These are phyloP conservation scores for Fonsecaea multimorphosa DNA, from an alignment of 2,329 filamentous ascomycete genomes.

Conservation along the genomic window DNA sequence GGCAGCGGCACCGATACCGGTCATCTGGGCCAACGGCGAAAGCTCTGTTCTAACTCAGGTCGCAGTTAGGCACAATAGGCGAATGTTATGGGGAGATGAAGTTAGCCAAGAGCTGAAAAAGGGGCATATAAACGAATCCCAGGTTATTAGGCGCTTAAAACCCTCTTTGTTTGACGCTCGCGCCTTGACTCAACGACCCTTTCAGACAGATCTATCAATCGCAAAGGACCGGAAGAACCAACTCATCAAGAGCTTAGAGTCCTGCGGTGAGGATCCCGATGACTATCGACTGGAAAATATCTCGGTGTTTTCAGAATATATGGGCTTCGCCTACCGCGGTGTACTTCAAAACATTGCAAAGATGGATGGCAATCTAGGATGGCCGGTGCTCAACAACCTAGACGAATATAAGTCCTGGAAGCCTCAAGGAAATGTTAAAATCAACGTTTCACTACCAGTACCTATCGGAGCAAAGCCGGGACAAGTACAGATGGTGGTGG, in stretches of 20 bases:
- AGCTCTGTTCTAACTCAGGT: background rate
- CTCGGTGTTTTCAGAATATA: slow-evolving; percentile 2
- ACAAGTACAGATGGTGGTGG: slow-evolving; percentile 4
- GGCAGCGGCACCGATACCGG: background rate
- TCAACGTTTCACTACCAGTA: slow-evolving; percentile 15
- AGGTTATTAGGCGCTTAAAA: slow-evolving; percentile 11
- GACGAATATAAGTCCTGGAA: background rate
- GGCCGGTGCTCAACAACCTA: background rate
- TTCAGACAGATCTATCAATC: background rate
- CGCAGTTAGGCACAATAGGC: background rate
- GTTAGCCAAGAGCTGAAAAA: background rate
- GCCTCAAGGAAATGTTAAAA: background rate
- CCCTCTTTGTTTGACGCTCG: slow-evolving; percentile 7
- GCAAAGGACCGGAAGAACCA: background rate
- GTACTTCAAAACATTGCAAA: slow-evolving; percentile 8
- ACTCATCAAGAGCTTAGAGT: background rate
- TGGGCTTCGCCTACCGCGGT: slow-evolving; percentile 1
- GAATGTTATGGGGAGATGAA: background rate
- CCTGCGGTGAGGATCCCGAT: background rate
- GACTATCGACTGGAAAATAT: slow-evolving; percentile 4
- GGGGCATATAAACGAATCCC: background rate
- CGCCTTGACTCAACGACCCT: background rate
- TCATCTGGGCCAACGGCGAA: background rate
- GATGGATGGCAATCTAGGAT: background rate
- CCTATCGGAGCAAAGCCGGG: slow-evolving; percentile 2